Base-by-base conservation (phyloP, 768 basidiomycete species). In the Mycena pura region DNA sequence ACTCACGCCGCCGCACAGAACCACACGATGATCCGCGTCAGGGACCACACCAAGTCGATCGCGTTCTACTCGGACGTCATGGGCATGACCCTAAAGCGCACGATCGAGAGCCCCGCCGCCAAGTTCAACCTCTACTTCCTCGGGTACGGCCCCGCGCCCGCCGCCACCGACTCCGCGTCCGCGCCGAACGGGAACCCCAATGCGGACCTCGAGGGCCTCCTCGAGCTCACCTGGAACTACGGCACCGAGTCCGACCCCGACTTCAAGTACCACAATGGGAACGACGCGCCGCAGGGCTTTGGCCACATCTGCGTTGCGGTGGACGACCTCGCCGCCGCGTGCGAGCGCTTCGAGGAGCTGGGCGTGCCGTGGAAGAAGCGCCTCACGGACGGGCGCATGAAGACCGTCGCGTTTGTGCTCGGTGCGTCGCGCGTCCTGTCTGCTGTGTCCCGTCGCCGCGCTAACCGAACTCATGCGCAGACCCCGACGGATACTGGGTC, bases 11-110 rank as follows among this genome's bases (percentile, higher is more conserved):
- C n/a, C n/a, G n/a, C n/a, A n/a, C 88, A 93, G 77, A 92, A 93
- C 72, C 92, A 95, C 74, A 94, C 93, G n/a, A 94, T 94, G 93
- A 75, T 95, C 70, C 85, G 95, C 68, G 82, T 96, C 71, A 95
- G 89, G 79, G 93, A 96, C 73, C 89, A 93, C 4, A 87, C 92
- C 65, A 80, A 76, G 40, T 95, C 93, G 22, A 74, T 97, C 62
- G 77, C 81, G n/a, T 98, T 95, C 76, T 96, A 96, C 77, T 81
- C 88, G 86, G 68, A 52, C 45, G 28, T 84, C 22, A 77, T 90
- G 36, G 92, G 93, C 63, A 95, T 95, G 92, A 87, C 90, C 43
- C 82, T 93, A 65, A 47, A 38, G 59, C 62, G 53, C 36, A 51
- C 32, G 9, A 56, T n/a, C 41, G 34, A 79, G 61, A 76, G 83